Base-by-base conservation (phyloP, 2,329 filamentous ascomycete genomes). In the Cercospora zeae-maydis region DNA sequence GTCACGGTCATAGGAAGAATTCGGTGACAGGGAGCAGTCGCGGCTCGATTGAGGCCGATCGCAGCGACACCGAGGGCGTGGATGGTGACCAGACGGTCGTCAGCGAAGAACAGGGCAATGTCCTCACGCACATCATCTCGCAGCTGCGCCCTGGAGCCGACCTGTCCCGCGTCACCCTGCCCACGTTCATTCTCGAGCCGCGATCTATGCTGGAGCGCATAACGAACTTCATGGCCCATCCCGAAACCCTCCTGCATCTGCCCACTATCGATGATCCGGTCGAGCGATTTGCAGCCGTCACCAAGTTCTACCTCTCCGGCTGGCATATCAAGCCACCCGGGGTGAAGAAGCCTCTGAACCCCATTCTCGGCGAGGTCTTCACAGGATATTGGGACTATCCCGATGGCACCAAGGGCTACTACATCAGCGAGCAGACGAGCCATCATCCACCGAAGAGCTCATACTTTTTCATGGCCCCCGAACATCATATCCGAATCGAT, bases 201-300 rank as follows among this genome's bases (percentile, higher is more conserved):
- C 88, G 93, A 74, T 97, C 93, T 71, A 99, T 99, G 95, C 82
- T 99, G 72, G 95, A 99, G 80, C 87, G 95, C 71, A 99, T 99
- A 76, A 99, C 95, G 73, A 99, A 99, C 82, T 99, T 99, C 83
- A 99, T 99, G 95, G 96, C 93, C 72, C 95, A 99, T 75, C 95
- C 95, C 42, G 95, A 99, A 78, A 96, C 92, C 73, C 88, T 99
- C 33, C 86, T 99, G 4, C 88, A 90, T 34, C 95, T 98, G 77
- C 86, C 93, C 49, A 81, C 86, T 52, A 90, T 97, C 70, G 90
- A 98, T 57, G 93, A 99, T 73, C 93, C 95, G 1, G 81, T 92
- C 61, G 82, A 93, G 73, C 87, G 95, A 75, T 99, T 99, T 74
- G 87, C 98, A 31, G 91, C 92, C 13, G 95, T 99, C 55, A 91